Evolutionary conservation across 371 early-diverging fungal species (phyloP).

Genomic region (Mortierella sp.): DNA sequence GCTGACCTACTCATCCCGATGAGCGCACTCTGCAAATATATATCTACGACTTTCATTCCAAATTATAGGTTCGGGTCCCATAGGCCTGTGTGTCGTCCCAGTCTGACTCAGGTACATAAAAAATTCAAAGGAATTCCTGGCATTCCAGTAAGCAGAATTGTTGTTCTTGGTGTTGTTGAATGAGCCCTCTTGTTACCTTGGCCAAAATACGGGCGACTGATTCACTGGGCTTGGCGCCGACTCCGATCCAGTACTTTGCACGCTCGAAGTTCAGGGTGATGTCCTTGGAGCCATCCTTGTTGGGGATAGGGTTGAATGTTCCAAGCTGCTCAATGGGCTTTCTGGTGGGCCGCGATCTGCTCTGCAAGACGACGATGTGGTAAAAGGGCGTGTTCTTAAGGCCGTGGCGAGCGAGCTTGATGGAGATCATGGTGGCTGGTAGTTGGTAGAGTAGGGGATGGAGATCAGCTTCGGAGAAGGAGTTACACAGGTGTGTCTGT

Average conservation of each 20-base stretch:
- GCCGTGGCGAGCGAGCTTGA: constrained; percentile 94
- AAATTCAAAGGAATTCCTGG: neutral
- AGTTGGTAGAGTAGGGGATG: neutral
- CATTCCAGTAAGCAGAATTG: neutral
- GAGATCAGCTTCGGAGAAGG: constrained; percentile 14
- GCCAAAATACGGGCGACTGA: constrained; percentile 90
- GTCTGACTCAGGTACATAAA: neutral
- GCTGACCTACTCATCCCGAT: neutral
- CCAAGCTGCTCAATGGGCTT: constrained; percentile 95
- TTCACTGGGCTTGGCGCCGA: constrained; percentile 95
- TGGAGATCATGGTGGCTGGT: constrained; percentile 54
- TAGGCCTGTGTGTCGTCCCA: neutral
- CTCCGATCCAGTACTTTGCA: constrained; percentile 96
- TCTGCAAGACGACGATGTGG: constrained; percentile 94
- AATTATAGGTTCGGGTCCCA: neutral
- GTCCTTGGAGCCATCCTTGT: constrained; percentile 82
- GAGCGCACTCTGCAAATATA: neutral
- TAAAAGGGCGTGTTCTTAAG: constrained; percentile 92
- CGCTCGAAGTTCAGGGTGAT: constrained; percentile 90
- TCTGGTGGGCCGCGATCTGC: constrained; percentile 85
- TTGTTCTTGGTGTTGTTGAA: neutral
- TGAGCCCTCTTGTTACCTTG: constrained; percentile 70
- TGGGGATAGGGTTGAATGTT: constrained; percentile 92
- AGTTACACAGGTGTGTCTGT: neutral
- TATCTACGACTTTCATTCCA: neutral